phyloP scores from a whole-genome alignment of 345 rosid species.

The Populus euphratica region DNA sequence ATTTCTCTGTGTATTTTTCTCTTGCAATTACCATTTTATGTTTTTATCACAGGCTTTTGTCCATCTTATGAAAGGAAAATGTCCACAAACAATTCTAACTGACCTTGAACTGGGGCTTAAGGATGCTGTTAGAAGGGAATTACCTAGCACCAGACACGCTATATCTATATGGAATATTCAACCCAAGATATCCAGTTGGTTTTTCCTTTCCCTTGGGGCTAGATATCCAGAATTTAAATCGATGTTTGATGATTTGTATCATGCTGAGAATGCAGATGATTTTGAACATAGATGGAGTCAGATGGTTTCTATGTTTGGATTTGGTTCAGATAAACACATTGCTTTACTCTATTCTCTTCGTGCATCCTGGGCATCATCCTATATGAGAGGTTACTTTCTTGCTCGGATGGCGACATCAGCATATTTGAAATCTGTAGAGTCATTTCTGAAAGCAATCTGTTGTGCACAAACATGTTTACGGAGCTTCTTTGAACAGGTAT shows the following conservation, averaged over 20 bases:
- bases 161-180: conserved; percentile 61
- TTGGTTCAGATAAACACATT: conserved; percentile 71
- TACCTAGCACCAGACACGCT: conserved; percentile 70
- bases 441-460: conserved; percentile 55
- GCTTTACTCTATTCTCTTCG: conserved; percentile 62
- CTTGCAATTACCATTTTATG: conserved; percentile 18
- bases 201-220: conserved; percentile 57
- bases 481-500: conserved; percentile 79
- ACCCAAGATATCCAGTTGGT: conserved; percentile 89
- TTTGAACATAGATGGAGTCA: conserved; percentile 80
- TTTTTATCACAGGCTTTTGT: conserved; percentile 71
- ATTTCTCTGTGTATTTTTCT: conserved; percentile 18
- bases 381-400: conserved; percentile 57
- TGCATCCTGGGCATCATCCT: conserved; percentile 64
- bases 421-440: conserved; percentile 55
- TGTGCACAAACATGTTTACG: conserved; percentile 61
- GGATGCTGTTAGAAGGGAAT: conserved; percentile 73
- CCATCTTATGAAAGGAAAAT: conserved; percentile 73
- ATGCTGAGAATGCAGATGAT: conserved; percentile 54
- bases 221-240: conserved; percentile 70
- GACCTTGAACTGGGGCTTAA: conserved; percentile 81
- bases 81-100: conserved; percentile 74
- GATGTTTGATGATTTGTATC: conserved; percentile 64
- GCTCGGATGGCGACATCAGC: conserved; percentile 62
- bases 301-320: conserved; percentile 67